These are phyloP conservation scores for Sarcocystis neurona DNA, from an alignment of 169 alveolate genomes.

Conservation along the genomic window DNA sequence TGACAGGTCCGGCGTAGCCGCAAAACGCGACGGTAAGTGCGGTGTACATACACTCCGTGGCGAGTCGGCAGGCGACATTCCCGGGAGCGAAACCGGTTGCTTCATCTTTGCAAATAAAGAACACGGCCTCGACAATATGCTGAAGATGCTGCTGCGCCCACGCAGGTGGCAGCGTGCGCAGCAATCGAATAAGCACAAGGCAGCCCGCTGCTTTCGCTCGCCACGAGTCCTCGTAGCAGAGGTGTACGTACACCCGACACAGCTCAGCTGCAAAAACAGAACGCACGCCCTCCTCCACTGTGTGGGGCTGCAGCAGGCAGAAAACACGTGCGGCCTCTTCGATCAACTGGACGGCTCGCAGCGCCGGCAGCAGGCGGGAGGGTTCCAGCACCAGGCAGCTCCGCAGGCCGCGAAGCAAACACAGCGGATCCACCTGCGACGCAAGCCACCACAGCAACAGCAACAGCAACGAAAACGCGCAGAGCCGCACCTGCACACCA, in stretches of 20 bases:
- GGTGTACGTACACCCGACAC: conserved; percentile 39
- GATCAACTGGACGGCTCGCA: conserved; percentile 35
- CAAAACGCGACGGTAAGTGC: conserved; percentile 38
- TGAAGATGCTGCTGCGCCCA: conserved; percentile 51
- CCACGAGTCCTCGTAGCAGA: conserved; percentile 46
- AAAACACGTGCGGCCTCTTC: conserved; percentile 18
- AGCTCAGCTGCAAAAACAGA: conserved; percentile 18
- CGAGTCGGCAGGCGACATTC: conserved; percentile 6
- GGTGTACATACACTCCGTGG: conserved; percentile 8
- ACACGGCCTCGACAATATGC: conserved; percentile 54
- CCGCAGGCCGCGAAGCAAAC: conserved; percentile 44
- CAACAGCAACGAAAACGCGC: not conserved
- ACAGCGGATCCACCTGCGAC: conserved; percentile 49
- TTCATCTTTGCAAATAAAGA: conserved; percentile 13
- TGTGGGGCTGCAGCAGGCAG: conserved; percentile 18
- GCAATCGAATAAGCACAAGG: conserved; percentile 48
- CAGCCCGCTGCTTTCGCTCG: conserved; percentile 56
- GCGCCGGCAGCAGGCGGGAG: conserved; percentile 47
- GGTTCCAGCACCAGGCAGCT: conserved; percentile 36
- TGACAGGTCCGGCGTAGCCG: conserved; percentile 37
- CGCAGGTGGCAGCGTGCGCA: conserved; percentile 55
- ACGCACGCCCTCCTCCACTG: conserved; percentile 5
- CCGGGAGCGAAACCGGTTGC: conserved; percentile 11
- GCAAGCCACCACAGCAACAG: not conserved
- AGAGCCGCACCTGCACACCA: not conserved